phyloP scores from a whole-genome alignment of 495 filamentous ascomycete genomes.

The Penicillium verhagenii region DNA sequence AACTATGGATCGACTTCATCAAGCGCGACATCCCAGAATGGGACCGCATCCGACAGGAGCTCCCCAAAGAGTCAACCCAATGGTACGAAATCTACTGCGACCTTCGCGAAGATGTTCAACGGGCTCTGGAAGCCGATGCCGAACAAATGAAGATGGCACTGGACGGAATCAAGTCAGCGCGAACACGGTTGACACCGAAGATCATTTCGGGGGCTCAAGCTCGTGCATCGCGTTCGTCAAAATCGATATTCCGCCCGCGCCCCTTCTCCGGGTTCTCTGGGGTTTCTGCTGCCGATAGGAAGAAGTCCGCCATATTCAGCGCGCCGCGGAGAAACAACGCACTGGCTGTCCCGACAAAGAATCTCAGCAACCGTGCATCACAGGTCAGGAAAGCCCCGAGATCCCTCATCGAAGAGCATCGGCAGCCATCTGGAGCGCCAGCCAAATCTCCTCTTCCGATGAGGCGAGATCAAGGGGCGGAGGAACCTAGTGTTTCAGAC shows the following conservation, averaged over 20 bases:
- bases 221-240: conserved; percentile 21
- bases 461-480: neutral
- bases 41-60: conserved; percentile 52
- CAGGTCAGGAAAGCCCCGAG: conserved; percentile 41
- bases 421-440: conserved; percentile 25
- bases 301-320: conserved; percentile 39
- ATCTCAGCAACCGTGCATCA: conserved; percentile 36
- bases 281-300: conserved; percentile 24
- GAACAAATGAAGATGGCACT: conserved; percentile 48
- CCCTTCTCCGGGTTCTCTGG: conserved; percentile 22
- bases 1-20: conserved; percentile 70
- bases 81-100: conserved; percentile 67
- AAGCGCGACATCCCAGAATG: conserved; percentile 64
- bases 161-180: conserved; percentile 48
- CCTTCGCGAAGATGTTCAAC: conserved; percentile 42
- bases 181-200: conserved; percentile 46
- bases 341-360: conserved; percentile 40
- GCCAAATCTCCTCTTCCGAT: neutral
- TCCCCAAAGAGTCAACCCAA: conserved; percentile 54
- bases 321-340: conserved; percentile 34
- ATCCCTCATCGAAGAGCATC: conserved; percentile 44
- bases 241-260: conserved; percentile 28
- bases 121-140: conserved; percentile 48
- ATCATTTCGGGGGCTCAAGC: conserved; percentile 36
- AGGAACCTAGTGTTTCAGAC: conserved; percentile 22